Evolutionary conservation across 2,329 filamentous ascomycete genomes (phyloP).

Genomic region (Colletotrichum tropicale): DNA sequence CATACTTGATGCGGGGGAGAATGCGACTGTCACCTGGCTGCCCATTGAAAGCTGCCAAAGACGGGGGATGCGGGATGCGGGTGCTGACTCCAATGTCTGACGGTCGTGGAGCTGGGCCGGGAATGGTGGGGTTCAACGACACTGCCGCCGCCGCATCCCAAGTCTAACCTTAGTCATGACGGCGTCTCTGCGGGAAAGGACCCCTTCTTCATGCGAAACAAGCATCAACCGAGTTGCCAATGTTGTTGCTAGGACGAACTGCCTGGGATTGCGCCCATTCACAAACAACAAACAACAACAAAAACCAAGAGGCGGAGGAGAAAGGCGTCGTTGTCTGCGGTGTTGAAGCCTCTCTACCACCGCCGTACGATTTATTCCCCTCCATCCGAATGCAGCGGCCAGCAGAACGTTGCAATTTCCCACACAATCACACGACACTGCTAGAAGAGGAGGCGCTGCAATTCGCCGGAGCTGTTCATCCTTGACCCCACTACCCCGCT

Average conservation of each 20-base stretch:
- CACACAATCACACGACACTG: background rate
- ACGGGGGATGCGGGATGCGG: background rate
- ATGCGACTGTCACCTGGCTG: background rate
- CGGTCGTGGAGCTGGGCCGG: background rate
- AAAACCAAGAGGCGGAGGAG: background rate
- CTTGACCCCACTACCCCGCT: conserved; percentile 13
- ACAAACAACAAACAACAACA: background rate
- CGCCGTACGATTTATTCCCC: background rate
- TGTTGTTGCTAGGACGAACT: background rate
- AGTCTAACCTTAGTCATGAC: background rate
- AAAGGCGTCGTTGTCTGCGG: background rate
- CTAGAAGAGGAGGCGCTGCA: background rate
- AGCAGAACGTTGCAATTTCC: background rate
- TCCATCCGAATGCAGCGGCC: background rate
- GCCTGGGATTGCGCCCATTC: background rate
- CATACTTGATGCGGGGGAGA: background rate
- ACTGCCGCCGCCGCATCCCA: background rate
- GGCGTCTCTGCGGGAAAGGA: background rate
- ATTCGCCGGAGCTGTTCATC: background rate
- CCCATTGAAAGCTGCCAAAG: background rate
- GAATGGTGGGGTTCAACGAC: background rate
- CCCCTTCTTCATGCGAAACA: background rate
- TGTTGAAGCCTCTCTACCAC: background rate
- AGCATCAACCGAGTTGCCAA: background rate
- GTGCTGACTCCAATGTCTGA: background rate